A percentile compares a stretch with the other conserved stretches of the same genome.
Conservation (phyloP, 768 basidiomycete species). For the Mycena rosella region DNA sequence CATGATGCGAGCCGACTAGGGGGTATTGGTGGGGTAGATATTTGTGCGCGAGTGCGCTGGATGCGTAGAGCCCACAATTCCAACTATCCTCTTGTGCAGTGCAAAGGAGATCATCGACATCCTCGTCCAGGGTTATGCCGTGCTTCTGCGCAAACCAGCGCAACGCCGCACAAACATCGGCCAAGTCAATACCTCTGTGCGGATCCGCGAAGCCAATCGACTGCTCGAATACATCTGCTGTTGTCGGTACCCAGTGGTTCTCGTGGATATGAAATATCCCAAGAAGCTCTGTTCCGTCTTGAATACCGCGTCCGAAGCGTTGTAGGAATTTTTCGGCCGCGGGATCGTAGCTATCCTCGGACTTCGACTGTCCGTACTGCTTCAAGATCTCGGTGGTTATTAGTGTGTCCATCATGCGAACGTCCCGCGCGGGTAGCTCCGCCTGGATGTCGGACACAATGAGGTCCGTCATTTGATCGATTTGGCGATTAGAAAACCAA, state of each 20-base stretch:
- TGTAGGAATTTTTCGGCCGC: background rate
- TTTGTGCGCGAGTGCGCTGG: background rate
- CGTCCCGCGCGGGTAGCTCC: background rate
- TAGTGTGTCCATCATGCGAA: background rate
- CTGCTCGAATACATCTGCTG: background rate
- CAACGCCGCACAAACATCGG: background rate
- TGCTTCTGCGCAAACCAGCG: background rate
- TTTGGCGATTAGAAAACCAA: background rate
- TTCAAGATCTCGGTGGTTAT: background rate
- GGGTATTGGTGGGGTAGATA: background rate
- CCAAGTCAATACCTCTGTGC: background rate
- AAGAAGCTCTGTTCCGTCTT: background rate
- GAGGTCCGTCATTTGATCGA: constrained; percentile 1
- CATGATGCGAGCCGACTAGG: background rate
- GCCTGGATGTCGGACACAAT: background rate
- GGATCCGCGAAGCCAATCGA: background rate
- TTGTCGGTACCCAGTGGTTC: background rate
- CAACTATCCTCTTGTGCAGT: background rate
- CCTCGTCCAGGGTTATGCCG: no score
- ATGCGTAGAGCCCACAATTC: background rate
- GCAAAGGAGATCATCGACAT: background rate
- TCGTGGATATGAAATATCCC: background rate
- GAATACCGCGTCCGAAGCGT: background rate
- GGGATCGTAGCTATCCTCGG: background rate
- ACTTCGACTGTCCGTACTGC: background rate